Evolutionary conservation across 306 rosid species (phyloP).

Genomic region (Sechiopsis laciniata): DNA sequence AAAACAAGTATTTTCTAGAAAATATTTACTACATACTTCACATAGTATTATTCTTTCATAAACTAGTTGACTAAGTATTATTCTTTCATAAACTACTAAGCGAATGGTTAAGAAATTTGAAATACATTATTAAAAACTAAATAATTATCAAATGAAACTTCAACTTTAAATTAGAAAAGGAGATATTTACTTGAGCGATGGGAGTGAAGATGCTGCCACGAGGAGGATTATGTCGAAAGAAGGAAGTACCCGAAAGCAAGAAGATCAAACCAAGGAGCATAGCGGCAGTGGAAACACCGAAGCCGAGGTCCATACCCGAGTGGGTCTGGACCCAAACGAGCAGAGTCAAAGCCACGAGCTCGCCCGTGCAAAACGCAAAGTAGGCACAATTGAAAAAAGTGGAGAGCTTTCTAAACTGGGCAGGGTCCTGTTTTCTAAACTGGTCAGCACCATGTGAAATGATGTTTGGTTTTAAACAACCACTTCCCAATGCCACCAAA

Average conservation of each 20-base stretch:
- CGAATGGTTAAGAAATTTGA: too few species aligned
- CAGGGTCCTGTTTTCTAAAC: slow-evolving; percentile 34
- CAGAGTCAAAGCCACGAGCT: slow-evolving; percentile 45
- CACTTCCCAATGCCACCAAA: slow-evolving; percentile 64
- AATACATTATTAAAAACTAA: too few species aligned
- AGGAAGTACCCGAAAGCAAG: slow-evolving; percentile 31
- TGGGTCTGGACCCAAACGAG: slow-evolving; percentile 62
- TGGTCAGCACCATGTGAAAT: slow-evolving; percentile 69
- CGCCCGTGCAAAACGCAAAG: slow-evolving; percentile 56
- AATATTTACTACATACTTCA: too few species aligned
- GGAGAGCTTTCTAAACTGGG: slow-evolving; percentile 39
- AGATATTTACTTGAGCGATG: slow-evolving; percentile 32
- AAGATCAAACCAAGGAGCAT: slow-evolving; percentile 43
- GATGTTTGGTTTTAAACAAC: slow-evolving; percentile 55
- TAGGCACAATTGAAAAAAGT: slow-evolving; percentile 55
- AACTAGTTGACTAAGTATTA: too few species aligned
- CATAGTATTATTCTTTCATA: too few species aligned
- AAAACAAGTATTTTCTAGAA: too few species aligned
- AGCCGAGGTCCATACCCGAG: slow-evolving; percentile 59
- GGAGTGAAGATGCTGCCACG: slow-evolving; percentile 54
- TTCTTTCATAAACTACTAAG: too few species aligned
- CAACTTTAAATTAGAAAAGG: too few species aligned
- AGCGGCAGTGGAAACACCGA: slow-evolving; percentile 53
- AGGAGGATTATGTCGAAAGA: slow-evolving; percentile 37
- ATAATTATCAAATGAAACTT: too few species aligned